Percentiles rank a stretch among this genome's conserved stretches.
Evolutionary conservation across 768 basidiomycete species (phyloP).

Genomic region (Postia placenta): DNA sequence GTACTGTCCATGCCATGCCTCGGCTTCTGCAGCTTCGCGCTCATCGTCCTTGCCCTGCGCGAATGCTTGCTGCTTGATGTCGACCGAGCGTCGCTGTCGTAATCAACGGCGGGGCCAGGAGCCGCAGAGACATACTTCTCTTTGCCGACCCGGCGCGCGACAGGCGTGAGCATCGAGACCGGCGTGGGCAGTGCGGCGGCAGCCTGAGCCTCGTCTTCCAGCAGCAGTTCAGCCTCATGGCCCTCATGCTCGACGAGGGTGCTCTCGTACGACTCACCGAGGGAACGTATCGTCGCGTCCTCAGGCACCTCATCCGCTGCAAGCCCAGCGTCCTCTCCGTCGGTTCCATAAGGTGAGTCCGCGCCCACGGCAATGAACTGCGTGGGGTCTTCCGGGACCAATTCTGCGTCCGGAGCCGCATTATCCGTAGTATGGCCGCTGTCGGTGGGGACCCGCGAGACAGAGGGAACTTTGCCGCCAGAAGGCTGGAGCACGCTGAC

Average conservation of each 20-base stretch:
- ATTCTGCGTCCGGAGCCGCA: background rate
- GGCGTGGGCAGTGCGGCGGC: conserved; percentile 13
- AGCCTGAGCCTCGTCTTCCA: conserved; percentile 8
- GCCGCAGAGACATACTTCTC: too few relatives aligned
- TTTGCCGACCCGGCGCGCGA: too few relatives aligned
- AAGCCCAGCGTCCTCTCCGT: background rate
- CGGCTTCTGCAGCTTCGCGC: background rate
- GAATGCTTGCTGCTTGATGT: background rate
- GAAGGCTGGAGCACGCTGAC: conserved; percentile 3
- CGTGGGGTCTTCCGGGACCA: background rate
- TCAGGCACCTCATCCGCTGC: background rate
- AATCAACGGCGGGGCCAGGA: background rate
- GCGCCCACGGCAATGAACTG: background rate
- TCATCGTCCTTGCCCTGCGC: background rate
- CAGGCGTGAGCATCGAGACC: conserved; percentile 3
- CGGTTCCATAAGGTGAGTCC: background rate
- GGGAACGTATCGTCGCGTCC: too few relatives aligned
- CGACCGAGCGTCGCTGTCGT: background rate
- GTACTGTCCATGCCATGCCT: conserved; percentile 3
- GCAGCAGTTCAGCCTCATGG: background rate
- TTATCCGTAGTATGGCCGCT: conserved; percentile 3
- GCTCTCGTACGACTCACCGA: background rate
- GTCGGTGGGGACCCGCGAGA: conserved; percentile 5
- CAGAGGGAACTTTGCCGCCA: background rate
- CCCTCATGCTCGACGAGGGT: background rate